Evolutionary conservation across 2,329 filamentous ascomycete species (phyloP), one percentile per base, ranked within the genome.

Genomic region (Colletotrichum sp.): DNA sequence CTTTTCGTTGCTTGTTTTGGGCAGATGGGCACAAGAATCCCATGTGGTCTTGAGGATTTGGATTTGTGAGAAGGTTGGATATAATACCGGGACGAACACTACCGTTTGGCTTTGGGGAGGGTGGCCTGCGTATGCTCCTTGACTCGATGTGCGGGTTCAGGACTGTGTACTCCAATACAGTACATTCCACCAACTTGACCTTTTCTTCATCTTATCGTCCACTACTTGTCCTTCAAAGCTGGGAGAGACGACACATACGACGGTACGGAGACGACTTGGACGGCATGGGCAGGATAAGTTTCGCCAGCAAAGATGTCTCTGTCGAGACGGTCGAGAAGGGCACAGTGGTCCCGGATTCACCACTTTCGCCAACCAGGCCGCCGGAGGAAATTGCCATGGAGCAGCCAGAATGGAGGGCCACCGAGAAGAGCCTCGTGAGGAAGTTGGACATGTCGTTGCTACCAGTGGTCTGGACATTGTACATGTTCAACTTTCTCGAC

Each of bases 381-480:
- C 28, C 64, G 7, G 59, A 69, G 2, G 74, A 76, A 12, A 48
- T 39, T 8, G 59, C 36, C 43, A 74, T 76, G 70, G 64, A 64
- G 21, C 70, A 36, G 18, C 59, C 74, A 21, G 70, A 76, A 57
- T 76, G 70, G 74, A 32, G 28, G 16, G 74, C 70, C 28, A 43
- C 71, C 7, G 74, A 76, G 48, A 76, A 43, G 43, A 52, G 34
- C 5, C 43, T 81, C 7, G 81, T 81, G 7, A 71, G 74, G 34
- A 79, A 79, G 43, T 77, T 82, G 9, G 80, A 82, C 55, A 68
- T 79, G 71, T 81, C 80, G 4, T 67, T 82, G 10, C 66, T 82
- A 59, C 74, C 74, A 2, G 77, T 78, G 21, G 71, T 76, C 28
- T 76, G 74, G 74, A 74, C 57, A 7, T 60, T 75, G 32, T 77